Conservation (phyloP, 768 basidiomycete species). For the Xerocomus spinulosus region DNA sequence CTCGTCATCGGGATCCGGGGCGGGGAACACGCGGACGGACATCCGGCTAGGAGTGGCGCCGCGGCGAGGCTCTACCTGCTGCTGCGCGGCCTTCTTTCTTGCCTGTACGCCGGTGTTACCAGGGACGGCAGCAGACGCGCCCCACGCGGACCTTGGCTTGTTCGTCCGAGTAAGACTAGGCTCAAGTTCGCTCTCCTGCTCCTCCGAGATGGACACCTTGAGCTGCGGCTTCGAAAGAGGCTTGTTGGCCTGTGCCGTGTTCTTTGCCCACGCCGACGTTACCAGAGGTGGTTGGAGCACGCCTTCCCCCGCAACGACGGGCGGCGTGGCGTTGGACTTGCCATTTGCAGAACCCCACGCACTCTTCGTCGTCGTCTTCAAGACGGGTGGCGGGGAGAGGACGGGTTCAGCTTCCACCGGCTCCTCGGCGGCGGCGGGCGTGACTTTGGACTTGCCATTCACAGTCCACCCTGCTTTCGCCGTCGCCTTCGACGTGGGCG, state of each 20-base stretch:
- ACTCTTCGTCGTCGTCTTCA: constrained; percentile 11
- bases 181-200: constrained; percentile 15
- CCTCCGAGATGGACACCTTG: constrained; percentile 17
- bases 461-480: constrained; percentile 19
- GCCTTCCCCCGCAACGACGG: constrained; percentile 10
- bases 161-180: constrained; percentile 1
- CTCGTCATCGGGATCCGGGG: constrained; percentile 14
- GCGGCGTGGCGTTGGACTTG: constrained; percentile 17
- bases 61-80: constrained; percentile 8
- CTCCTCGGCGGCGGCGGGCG: constrained; percentile 1
- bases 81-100: constrained; percentile 12
- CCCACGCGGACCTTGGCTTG: constrained; percentile 19
- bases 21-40: constrained; percentile 10
- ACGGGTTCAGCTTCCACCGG: too few relatives aligned
- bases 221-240: constrained; percentile 14
- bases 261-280: constrained; percentile 13
- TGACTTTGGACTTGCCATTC: constrained; percentile 20
- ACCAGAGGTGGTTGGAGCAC: constrained; percentile 1
- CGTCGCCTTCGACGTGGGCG: constrained; percentile 6
- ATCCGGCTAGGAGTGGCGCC: constrained; percentile 1
- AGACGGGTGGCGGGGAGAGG: constrained; percentile 5
- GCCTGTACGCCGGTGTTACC: constrained; percentile 4
- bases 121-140: constrained; percentile 1
- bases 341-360: constrained; percentile 19
- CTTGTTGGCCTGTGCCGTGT: constrained; percentile 3